Conservation (phyloP, 2,329 filamentous ascomycete genomes). For the Monosporascus sp. region DNA sequence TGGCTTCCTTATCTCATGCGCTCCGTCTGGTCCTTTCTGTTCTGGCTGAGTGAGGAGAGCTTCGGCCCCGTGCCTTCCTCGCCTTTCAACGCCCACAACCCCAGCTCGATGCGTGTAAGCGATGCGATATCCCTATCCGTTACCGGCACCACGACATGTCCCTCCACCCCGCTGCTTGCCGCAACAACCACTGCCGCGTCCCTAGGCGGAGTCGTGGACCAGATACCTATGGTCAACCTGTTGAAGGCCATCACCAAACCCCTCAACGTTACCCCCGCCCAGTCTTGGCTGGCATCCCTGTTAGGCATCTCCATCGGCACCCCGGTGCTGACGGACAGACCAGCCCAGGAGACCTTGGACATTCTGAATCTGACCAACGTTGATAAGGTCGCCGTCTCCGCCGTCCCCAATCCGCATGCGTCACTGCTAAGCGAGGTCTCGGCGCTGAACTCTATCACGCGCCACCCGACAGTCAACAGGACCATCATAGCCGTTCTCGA, state of each 20-base stretch:
- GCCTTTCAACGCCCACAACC: conserved; percentile 23
- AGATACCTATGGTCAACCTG: conserved; percentile 24
- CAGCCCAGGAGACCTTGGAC: conserved; percentile 11
- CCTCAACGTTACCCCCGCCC: conserved; percentile 28
- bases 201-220: conserved; percentile 31
- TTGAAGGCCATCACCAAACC: conserved; percentile 24
- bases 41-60: conserved; percentile 87
- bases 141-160: conserved; percentile 29
- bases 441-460: conserved; percentile 59
- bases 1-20: conserved; percentile 88
- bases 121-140: conserved; percentile 18
- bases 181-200: conserved; percentile 34
- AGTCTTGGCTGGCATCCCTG: conserved; percentile 29
- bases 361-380: conserved; percentile 18
- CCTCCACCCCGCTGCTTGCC: conserved; percentile 34
- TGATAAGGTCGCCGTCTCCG: conserved; percentile 12
- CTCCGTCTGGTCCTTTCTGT: conserved; percentile 86
- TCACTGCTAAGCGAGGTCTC: conserved; percentile 54
- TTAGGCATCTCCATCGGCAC: conserved; percentile 14
- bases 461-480: conserved; percentile 68
- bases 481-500: conserved; percentile 79
- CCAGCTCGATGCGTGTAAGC: conserved; percentile 15
- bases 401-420: conserved; percentile 19
- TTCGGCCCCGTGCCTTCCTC: conserved; percentile 34
- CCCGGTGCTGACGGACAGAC: conserved; percentile 4